Percentiles rank a stretch among this genome's conserved stretches.
These are phyloP conservation scores for Pyrenula massariospora DNA, from an alignment of 495 filamentous ascomycete species.

Conservation along the genomic window DNA sequence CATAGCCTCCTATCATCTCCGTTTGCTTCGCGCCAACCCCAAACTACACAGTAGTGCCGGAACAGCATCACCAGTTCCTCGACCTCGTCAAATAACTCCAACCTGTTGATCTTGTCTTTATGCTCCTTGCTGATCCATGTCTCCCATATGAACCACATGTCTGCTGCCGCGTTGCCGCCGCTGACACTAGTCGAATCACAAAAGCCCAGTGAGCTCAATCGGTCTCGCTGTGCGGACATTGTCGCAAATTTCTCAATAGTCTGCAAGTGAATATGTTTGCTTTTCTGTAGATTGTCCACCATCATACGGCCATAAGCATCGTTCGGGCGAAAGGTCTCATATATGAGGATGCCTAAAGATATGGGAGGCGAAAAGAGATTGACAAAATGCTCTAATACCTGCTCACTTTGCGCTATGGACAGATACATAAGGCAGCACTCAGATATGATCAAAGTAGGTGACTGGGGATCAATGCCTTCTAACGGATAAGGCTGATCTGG, in stretches of 20 bases:
- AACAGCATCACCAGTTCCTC: conserved; percentile 90
- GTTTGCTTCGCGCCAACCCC: conserved; percentile 56
- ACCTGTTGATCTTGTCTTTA: conserved; percentile 60
- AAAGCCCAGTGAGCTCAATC: conserved; percentile 55
- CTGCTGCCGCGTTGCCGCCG: conserved; percentile 43
- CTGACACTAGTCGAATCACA: not conserved
- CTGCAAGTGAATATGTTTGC: conserved; percentile 73
- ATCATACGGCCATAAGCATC: conserved; percentile 85
- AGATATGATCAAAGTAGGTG: conserved; percentile 77
- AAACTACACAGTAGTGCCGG: conserved; percentile 79
- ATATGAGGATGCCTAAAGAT: conserved; percentile 57
- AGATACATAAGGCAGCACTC: conserved; percentile 95
- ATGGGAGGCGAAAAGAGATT: conserved; percentile 31
- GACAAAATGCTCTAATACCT: conserved; percentile 58
- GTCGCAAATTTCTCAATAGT: conserved; percentile 63
- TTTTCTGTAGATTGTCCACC: conserved; percentile 70
- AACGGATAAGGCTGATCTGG: conserved; percentile 8
- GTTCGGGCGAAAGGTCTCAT: conserved; percentile 76
- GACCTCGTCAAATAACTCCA: conserved; percentile 90
- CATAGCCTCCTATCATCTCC: conserved; percentile 15
- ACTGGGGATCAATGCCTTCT: conserved; percentile 29
- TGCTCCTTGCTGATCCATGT: conserved; percentile 60
- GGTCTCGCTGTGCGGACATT: conserved; percentile 48
- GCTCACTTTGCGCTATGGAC: conserved; percentile 42
- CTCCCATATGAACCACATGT: conserved; percentile 66